Conservation (phyloP, 2,329 filamentous ascomycete genomes). For the Phaeosphaeria sp. region DNA sequence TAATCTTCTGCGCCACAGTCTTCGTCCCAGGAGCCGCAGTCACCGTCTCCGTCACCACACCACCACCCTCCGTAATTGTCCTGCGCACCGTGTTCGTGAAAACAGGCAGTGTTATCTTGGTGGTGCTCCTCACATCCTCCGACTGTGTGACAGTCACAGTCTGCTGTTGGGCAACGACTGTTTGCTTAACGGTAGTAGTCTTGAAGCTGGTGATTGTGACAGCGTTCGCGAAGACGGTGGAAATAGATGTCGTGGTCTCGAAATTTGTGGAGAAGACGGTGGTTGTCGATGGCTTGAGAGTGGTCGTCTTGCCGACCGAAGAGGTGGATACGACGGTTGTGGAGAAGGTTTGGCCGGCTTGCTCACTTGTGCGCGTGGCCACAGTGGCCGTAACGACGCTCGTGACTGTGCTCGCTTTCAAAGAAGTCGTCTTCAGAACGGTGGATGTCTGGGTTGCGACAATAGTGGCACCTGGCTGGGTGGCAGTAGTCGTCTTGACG, state of each 20-base stretch:
- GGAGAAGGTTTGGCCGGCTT: constrained; percentile 27
- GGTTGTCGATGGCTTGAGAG: constrained; percentile 22
- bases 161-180: constrained; percentile 13
- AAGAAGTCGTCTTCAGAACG: constrained; percentile 14
- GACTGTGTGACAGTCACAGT: constrained; percentile 16
- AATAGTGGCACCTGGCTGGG: constrained; percentile 20
- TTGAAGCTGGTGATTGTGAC: constrained; percentile 27
- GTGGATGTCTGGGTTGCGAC: constrained; percentile 16
- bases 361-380: constrained; percentile 27
- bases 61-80: constrained; percentile 17
- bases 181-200: constrained; percentile 16
- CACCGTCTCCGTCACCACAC: constrained; percentile 16
- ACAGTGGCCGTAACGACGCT: constrained; percentile 26
- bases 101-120: constrained; percentile 28
- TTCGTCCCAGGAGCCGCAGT: constrained; percentile 18
- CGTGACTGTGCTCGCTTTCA: constrained; percentile 24
- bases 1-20: constrained; percentile 16
- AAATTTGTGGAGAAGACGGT: constrained; percentile 17
- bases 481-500: constrained; percentile 20
- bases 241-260: constrained; percentile 13
- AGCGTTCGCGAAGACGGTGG: constrained; percentile 20
- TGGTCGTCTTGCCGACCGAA: constrained; percentile 24
- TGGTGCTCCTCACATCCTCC: constrained; percentile 21
- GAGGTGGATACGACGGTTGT: constrained; percentile 21
- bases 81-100: constrained; percentile 16